phyloP scores from a whole-genome alignment of 768 basidiomycete species.

The Boletus reticulatus region DNA sequence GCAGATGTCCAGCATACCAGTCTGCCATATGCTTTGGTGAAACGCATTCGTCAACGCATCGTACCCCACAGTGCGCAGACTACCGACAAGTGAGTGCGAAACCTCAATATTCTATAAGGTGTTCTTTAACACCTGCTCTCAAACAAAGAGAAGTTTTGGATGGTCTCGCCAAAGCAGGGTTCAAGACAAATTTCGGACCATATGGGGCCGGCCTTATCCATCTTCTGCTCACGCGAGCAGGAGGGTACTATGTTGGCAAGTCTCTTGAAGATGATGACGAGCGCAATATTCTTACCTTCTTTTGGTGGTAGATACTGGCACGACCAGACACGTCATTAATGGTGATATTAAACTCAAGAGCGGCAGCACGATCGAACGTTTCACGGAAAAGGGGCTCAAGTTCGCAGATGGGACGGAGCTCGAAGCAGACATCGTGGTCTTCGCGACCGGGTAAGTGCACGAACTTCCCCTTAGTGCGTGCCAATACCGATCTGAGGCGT shows the following conservation, averaged over 20 bases:
- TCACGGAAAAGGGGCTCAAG: conserved; percentile 31
- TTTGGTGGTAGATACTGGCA: conserved; percentile 32
- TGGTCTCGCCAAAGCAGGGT: conserved; percentile 37
- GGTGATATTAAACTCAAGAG: conserved; percentile 53
- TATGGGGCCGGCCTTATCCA: conserved; percentile 33
- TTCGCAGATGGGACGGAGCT: conserved; percentile 19
- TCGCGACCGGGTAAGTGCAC: conserved; percentile 29
- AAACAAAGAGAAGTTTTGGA: conserved; percentile 34
- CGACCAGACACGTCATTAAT: conserved; percentile 42
- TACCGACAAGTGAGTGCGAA: conserved; percentile 21
- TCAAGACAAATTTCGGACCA: conserved; percentile 36
- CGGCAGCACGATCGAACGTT: conserved; percentile 33
- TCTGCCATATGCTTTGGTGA: conserved; percentile 14
- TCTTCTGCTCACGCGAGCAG: conserved; percentile 26
- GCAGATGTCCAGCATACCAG: conserved; percentile 18
- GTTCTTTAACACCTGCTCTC: not conserved
- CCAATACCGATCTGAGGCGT: not conserved
- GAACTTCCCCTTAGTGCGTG: not conserved
- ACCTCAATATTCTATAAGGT: rapidly evolving
- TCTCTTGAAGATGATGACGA: not conserved
- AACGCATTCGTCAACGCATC: conserved; percentile 20
- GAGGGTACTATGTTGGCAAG: conserved; percentile 43
- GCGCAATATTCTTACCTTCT: not conserved
- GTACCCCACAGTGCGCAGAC: conserved; percentile 20
- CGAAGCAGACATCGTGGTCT: conserved; percentile 33